Evolutionary conservation across 2,329 filamentous ascomycete species (phyloP), one percentile per base, ranked within the genome.

Genomic region (Fusarium pseudograminearum): DNA sequence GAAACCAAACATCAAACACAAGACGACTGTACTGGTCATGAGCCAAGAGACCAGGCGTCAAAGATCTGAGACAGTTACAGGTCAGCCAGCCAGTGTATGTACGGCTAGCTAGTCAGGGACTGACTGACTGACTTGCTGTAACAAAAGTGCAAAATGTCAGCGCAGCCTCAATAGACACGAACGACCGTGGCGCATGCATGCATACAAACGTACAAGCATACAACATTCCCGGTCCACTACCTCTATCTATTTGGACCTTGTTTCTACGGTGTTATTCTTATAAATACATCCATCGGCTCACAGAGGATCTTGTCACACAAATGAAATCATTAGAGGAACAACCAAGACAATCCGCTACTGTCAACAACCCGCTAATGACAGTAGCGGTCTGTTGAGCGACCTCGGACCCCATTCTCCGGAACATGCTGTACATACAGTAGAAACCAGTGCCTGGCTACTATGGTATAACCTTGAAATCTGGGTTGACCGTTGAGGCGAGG

Each of bases 381-480:
- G 48, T 52, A 40, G 67, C 67, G 67, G 67, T 68, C 67, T 70
- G 67, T 42, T 60, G 57, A 64, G 57, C 33, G 64, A 70, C 57
- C 41, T 70, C 57, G 67, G 67, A 54, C 50, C 53, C 53, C 57
- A 61, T 70, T 38, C 31, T 64, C 57, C 54, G 50, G 41, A 53
- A 55, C 50, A 64, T 60, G 57, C 50, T 69, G 50, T 24, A 57
- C 41, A 58, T 59, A 53, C 33, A 20, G 28, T 15, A 46, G 28
- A 38, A 38, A 50, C 26, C 51, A 47, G 51, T 57, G 61, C 52
- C 34, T 52, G 48, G 26, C 34, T 52, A 44, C 41, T 44, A 44
- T 18, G 22, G 41, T 44, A 52, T 28, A 52, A 46, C 34, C 26
- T 38, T 28, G n/a, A 51, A 50, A 51, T 51, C 48, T 38, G 44